Evolutionary conservation across 768 basidiomycete genomes (phyloP).

Genomic region (Tylopilus sp.): DNA sequence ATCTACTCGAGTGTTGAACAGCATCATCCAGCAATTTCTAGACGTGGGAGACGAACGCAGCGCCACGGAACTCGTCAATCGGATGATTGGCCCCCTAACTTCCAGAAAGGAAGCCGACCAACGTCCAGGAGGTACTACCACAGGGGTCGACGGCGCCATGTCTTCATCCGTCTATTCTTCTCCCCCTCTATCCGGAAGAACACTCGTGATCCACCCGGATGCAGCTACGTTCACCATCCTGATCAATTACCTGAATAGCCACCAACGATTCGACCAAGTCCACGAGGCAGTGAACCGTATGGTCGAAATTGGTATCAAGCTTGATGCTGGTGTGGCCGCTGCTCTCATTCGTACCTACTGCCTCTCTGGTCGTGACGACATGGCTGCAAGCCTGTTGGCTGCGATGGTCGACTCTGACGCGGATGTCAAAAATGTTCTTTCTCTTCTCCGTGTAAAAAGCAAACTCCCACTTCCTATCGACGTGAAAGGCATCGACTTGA

Average conservation of each 20-base stretch:
- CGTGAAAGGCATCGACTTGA: conserved; percentile 33
- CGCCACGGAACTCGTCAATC: conserved; percentile 45
- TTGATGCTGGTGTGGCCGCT: conserved; percentile 46
- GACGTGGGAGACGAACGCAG: conserved; percentile 49
- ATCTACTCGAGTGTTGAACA: conserved; percentile 63
- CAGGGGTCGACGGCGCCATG: conserved; percentile 29
- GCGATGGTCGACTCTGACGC: conserved; percentile 39
- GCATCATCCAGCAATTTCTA: conserved; percentile 59
- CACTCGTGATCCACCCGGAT: conserved; percentile 40
- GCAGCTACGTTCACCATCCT: conserved; percentile 60
- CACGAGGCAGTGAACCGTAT: conserved; percentile 48
- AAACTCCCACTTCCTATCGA: conserved; percentile 19
- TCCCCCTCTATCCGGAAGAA: neutral
- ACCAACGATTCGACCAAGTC: conserved; percentile 43
- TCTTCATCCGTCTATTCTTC: conserved; percentile 2
- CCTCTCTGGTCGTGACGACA: conserved; percentile 40
- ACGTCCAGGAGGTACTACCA: conserved; percentile 25
- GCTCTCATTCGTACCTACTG: conserved; percentile 60
- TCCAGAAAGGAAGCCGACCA: conserved; percentile 21
- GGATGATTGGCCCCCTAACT: conserved; percentile 46
- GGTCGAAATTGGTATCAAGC: conserved; percentile 37
- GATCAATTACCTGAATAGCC: conserved; percentile 51
- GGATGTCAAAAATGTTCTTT: conserved; percentile 19
- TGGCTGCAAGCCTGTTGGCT: conserved; percentile 52
- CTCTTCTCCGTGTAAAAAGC: conserved; percentile 21